phyloP scores from a whole-genome alignment of 345 rosid species.

The Cochlearia excelsa region DNA sequence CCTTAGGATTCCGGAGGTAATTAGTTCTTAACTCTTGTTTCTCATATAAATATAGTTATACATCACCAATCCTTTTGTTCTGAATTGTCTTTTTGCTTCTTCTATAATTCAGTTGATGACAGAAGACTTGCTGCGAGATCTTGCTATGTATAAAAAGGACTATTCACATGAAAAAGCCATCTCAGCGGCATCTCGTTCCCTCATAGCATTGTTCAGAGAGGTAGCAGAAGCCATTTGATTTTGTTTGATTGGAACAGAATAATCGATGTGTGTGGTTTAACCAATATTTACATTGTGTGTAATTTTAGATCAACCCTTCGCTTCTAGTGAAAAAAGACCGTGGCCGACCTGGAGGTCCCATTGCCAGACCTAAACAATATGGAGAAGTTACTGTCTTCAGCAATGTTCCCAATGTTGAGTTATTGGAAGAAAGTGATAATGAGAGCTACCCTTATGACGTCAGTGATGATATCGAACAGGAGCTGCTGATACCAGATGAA shows the following conservation, averaged over 20 bases:
- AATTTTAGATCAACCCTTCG: conserved; percentile 73
- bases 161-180: conserved; percentile 75
- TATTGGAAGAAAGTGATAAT: conserved; percentile 49
- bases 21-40: conserved; percentile 17
- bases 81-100: conserved; percentile 15
- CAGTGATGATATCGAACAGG: conserved; percentile 38
- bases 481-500: conserved; percentile 28
- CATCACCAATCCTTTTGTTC: background rate
- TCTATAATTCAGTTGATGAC: conserved; percentile 67
- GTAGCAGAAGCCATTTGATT: conserved; percentile 35
- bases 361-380: conserved; percentile 77
- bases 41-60: background rate
- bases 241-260: conserved; percentile 5
- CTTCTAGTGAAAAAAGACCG: conserved; percentile 92
- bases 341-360: conserved; percentile 71
- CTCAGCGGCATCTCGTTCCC: conserved; percentile 81
- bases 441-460: conserved; percentile 42
- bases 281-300: conserved; percentile 1
- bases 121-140: conserved; percentile 94
- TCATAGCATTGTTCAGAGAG: conserved; percentile 89
- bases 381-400: conserved; percentile 69
- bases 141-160: conserved; percentile 69
- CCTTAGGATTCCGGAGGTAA: conserved; percentile 86
- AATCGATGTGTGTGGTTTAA: conserved; percentile 17
- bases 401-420: conserved; percentile 67